Percentiles rank a stretch among this genome's conserved stretches.
Conservation (phyloP, 768 basidiomycete genomes). For the Kwoniella europaea region DNA sequence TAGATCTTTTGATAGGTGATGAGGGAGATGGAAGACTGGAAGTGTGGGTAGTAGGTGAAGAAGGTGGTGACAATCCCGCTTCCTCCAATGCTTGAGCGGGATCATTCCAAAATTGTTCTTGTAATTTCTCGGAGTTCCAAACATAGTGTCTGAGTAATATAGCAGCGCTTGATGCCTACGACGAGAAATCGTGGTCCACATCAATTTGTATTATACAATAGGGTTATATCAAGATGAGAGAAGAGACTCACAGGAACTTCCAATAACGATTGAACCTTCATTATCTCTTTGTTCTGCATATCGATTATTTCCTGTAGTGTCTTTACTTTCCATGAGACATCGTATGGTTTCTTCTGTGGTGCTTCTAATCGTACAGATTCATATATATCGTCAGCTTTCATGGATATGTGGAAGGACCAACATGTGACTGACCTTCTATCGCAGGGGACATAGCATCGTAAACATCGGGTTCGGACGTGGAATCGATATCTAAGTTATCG, state of each 20-base stretch:
- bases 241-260: conserved; percentile 77
- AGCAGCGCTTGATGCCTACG: conserved; percentile 68
- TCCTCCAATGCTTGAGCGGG: conserved; percentile 70
- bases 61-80: conserved; percentile 69
- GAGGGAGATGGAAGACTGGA: conserved; percentile 60
- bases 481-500: conserved; percentile 32
- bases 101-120: conserved; percentile 97
- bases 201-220: neutral
- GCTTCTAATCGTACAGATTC: conserved; percentile 24
- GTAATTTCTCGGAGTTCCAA: conserved; percentile 96
- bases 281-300: conserved; percentile 76
- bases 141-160: conserved; percentile 78
- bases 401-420: neutral
- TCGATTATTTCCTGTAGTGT: conserved; percentile 74
- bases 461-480: conserved; percentile 47
- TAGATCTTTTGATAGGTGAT: conserved; percentile 44
- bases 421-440: conserved; percentile 46
- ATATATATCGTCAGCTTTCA: neutral
- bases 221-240: too few species aligned
- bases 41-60: conserved; percentile 58
- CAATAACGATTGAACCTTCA: conserved; percentile 84
- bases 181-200: neutral
- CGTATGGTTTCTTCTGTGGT: conserved; percentile 63
- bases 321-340: conserved; percentile 81
- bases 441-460: conserved; percentile 52